phyloP scores from a whole-genome alignment of 805 yeast species.

The Candida schatavii region DNA sequence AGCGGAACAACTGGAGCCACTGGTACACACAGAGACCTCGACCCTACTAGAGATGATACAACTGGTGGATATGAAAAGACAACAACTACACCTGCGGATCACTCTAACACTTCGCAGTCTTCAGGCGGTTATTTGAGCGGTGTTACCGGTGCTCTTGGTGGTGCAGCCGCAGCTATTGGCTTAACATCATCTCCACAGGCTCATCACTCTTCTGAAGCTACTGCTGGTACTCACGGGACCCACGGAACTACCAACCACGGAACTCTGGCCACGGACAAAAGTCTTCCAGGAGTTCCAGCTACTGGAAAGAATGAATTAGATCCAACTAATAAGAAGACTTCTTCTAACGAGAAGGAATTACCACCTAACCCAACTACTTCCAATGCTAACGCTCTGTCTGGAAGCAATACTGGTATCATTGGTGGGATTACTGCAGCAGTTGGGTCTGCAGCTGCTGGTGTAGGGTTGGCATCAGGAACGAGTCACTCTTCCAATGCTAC shows the following conservation, averaged over 20 bases:
- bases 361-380: constrained; percentile 3
- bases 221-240: background rate
- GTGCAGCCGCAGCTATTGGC: constrained; percentile 25
- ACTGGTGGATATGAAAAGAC: too few relatives aligned
- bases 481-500: background rate
- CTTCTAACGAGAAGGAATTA: background rate
- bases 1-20: background rate
- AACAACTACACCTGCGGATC: too few relatives aligned
- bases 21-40: background rate
- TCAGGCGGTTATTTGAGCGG: constrained; percentile 4
- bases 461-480: constrained; percentile 8
- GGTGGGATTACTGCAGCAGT: constrained; percentile 17
- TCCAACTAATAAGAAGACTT: background rate
- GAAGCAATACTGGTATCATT: constrained; percentile 1
- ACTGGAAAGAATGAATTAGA: background rate
- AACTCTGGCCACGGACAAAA: background rate
- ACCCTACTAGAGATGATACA: background rate
- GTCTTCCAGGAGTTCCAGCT: background rate
- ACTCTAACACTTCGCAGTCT: background rate
- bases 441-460: constrained; percentile 18
- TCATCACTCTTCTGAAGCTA: background rate
- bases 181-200: constrained; percentile 5
- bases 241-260: background rate
- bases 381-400: background rate
- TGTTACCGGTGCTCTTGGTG: constrained; percentile 12